Percentiles rank a stretch among this genome's conserved stretches.
phyloP scores from a whole-genome alignment of 805 yeast species.

The Clavispora carvajalis region DNA sequence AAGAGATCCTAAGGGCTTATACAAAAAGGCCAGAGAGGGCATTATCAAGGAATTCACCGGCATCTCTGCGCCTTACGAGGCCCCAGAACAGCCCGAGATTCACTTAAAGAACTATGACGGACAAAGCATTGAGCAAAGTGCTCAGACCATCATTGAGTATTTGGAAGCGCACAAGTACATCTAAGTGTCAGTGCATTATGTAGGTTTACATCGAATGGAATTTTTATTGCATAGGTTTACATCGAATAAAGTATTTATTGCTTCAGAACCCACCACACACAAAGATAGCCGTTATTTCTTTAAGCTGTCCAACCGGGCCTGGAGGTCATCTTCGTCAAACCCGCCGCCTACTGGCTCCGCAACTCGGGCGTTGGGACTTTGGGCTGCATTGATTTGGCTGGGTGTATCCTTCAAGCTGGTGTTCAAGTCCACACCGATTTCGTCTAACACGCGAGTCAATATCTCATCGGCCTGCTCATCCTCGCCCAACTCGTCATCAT shows the following conservation, averaged over 20 bases:
- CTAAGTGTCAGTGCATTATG: conserved; percentile 1
- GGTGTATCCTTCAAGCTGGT: conserved; percentile 45
- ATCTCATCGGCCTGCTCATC: conserved; percentile 90
- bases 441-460: conserved; percentile 87
- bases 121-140: conserved; percentile 74
- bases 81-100: conserved; percentile 79
- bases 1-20: conserved; percentile 96
- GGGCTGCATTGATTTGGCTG: conserved; percentile 23
- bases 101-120: conserved; percentile 67
- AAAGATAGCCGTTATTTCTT: conserved; percentile 40
- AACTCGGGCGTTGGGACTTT: conserved; percentile 24
- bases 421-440: conserved; percentile 84
- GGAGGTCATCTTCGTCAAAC: conserved; percentile 72
- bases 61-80: conserved; percentile 93
- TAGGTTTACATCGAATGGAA: neutral
- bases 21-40: conserved; percentile 96
- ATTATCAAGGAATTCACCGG: conserved; percentile 93
- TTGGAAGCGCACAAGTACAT: conserved; percentile 47
- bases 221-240: neutral
- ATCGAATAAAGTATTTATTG: neutral
- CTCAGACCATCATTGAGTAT: conserved; percentile 64
- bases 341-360: conserved; percentile 52
- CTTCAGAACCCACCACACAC: neutral
- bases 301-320: conserved; percentile 80
- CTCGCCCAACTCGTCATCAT: conserved; percentile 62